Percentiles rank a stretch among this genome's conserved stretches.
Conservation (phyloP, 495 filamentous ascomycete genomes). For the Aspergillus panamensis region DNA sequence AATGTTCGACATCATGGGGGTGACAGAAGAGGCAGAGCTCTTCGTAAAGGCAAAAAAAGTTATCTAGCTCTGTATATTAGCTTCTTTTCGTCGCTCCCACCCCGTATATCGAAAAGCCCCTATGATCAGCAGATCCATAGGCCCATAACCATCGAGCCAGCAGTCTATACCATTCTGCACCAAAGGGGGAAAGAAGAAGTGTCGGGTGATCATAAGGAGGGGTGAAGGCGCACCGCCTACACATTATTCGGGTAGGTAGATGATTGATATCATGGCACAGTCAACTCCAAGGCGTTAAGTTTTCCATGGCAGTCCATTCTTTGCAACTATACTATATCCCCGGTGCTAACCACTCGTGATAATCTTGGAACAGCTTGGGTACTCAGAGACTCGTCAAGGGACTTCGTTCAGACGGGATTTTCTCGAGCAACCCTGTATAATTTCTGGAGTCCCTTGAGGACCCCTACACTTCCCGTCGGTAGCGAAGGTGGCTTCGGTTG, state of each 20-base stretch:
- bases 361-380: too few species aligned
- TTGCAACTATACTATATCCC: too few species aligned
- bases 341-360: too few species aligned
- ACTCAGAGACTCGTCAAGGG: too few species aligned
- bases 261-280: not conserved
- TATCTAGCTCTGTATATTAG: not conserved
- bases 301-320: too few species aligned
- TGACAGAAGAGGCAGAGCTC: not conserved
- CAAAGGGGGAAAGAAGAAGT: not conserved
- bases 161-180: not conserved
- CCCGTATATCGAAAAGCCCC: not conserved
- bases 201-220: not conserved
- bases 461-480: not conserved
- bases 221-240: not conserved
- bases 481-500: not conserved
- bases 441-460: not conserved
- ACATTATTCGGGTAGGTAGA: not conserved
- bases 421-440: too few species aligned
- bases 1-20: not conserved
- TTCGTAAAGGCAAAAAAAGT: not conserved
- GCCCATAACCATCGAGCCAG: not conserved
- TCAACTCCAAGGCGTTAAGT: too few species aligned
- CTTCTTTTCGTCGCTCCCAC: not conserved
- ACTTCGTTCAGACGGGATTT: too few species aligned
- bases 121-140: conserved; percentile 1